Conservation (phyloP, 495 filamentous ascomycete species). For the Monascus purpureus region DNA sequence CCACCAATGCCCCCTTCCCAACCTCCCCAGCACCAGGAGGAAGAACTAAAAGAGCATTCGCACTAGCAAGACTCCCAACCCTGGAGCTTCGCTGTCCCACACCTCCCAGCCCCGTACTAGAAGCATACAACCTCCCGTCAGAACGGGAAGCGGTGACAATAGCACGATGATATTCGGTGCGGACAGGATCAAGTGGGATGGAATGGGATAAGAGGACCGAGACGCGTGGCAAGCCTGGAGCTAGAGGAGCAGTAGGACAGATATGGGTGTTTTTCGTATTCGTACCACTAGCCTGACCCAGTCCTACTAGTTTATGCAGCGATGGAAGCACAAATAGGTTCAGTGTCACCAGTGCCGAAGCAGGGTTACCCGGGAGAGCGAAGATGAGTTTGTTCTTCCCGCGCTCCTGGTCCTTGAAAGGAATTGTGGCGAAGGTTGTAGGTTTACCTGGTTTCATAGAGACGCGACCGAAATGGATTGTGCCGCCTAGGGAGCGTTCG, state of each 20-base stretch:
- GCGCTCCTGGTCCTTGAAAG: conserved; percentile 44
- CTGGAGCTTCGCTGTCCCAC: conserved; percentile 67
- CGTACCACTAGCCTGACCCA: conserved; percentile 27
- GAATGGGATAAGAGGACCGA: conserved; percentile 58
- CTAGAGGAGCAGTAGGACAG: conserved; percentile 13
- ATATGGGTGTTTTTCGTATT: conserved; percentile 6
- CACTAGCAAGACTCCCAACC: conserved; percentile 74
- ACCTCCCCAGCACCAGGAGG: conserved; percentile 38
- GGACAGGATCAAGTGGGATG: conserved; percentile 52
- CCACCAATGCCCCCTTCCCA: conserved; percentile 38
- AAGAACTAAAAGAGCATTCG: conserved; percentile 76
- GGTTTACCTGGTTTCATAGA: conserved; percentile 98
- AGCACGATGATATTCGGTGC: conserved; percentile 82
- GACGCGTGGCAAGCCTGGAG: conserved; percentile 55
- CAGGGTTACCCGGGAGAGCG: conserved; percentile 88
- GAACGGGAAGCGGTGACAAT: conserved; percentile 40
- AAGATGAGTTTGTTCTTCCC: conserved; percentile 57
- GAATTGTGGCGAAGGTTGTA: conserved; percentile 87
- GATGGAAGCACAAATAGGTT: conserved; percentile 88
- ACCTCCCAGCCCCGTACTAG: conserved; percentile 59
- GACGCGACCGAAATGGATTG: conserved; percentile 93
- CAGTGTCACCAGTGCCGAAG: conserved; percentile 81
- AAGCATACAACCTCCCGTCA: conserved; percentile 61
- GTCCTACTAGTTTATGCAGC: conserved; percentile 51
- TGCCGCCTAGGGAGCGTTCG: conserved; percentile 77